Evolutionary conservation across 192 early-diverging fungal species (phyloP).

Genomic region (Coemansia asiatica): DNA sequence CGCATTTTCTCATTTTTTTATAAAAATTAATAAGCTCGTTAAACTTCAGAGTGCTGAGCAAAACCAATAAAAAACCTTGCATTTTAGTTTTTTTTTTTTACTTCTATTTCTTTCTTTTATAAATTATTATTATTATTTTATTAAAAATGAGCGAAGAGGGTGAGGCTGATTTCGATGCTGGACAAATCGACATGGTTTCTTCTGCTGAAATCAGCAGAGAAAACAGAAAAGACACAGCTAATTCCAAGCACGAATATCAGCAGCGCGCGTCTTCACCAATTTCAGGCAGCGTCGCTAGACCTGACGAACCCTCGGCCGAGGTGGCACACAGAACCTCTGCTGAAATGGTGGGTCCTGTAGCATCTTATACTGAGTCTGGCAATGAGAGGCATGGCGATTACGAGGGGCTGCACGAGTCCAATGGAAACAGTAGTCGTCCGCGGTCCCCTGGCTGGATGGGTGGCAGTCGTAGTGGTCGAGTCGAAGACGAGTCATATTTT

Average conservation of each 20-base stretch:
- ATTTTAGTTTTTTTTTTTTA: too few relatives aligned
- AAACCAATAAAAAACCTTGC: too few relatives aligned
- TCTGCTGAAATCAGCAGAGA: constrained; percentile 1
- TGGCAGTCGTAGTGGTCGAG: background rate
- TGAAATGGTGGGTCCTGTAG: too few relatives aligned
- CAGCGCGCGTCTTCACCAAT: too few relatives aligned
- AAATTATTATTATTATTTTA: background rate
- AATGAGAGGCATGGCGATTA: background rate
- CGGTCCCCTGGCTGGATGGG: constrained; percentile 9
- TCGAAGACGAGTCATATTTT: constrained; percentile 11
- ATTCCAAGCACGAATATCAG: background rate
- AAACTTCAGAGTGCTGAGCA: too few relatives aligned
- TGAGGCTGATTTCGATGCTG: constrained; percentile 44
- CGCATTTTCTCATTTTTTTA: too few relatives aligned
- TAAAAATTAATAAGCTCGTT: too few relatives aligned
- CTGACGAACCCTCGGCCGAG: background rate
- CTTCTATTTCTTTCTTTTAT: background rate
- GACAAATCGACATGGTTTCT: constrained; percentile 22
- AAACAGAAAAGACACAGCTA: too few relatives aligned
- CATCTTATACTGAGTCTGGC: background rate
- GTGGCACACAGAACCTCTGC: too few relatives aligned
- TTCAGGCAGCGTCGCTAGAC: too few relatives aligned
- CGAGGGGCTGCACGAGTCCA: background rate
- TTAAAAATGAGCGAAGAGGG: constrained; percentile 52
- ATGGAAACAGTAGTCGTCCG: constrained; percentile 3